Conservation (phyloP, 768 basidiomycete species). For the Neoboletus subvelutipes region DNA sequence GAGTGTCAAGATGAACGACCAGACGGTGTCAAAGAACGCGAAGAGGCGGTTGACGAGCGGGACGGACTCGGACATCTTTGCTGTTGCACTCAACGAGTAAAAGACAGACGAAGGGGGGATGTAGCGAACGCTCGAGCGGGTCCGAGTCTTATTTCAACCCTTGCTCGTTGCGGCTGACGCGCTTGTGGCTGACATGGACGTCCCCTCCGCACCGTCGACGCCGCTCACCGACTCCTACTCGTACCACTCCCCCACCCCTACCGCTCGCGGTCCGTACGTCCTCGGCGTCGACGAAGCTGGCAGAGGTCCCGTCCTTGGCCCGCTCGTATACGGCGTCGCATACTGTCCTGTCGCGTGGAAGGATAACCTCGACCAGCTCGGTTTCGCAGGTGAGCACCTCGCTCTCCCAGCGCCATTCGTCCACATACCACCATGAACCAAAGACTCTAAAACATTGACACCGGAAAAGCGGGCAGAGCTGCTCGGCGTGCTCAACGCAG, state of each 20-base stretch:
- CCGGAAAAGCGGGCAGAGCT: conserved; percentile 64
- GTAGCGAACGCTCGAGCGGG: too few relatives aligned
- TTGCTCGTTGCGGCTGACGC: conserved; percentile 7
- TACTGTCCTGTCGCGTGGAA: conserved; percentile 84
- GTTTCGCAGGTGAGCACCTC: conserved; percentile 76
- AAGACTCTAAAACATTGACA: conserved; percentile 92
- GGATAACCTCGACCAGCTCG: conserved; percentile 70
- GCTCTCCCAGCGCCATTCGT: background rate
- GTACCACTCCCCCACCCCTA: conserved; percentile 71
- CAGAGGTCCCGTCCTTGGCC: conserved; percentile 91
- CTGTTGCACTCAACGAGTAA: background rate
- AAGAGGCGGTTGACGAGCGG: conserved; percentile 3
- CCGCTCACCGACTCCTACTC: conserved; percentile 73
- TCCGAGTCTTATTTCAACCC: conserved; percentile 4
- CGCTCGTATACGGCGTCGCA: conserved; percentile 93
- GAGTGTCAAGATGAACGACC: conserved; percentile 29
- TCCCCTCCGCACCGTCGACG: conserved; percentile 59
- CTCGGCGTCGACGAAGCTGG: conserved; percentile 99
- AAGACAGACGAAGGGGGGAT: background rate
- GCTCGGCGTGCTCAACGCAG: conserved; percentile 64
- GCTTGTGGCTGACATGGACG: conserved; percentile 15
- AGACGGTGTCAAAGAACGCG: conserved; percentile 21
- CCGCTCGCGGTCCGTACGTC: conserved; percentile 76
- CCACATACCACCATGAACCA: background rate
- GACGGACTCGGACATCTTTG: conserved; percentile 17